Conservation (phyloP, 768 basidiomycete genomes). For the Pleurotus tuber-regium region DNA sequence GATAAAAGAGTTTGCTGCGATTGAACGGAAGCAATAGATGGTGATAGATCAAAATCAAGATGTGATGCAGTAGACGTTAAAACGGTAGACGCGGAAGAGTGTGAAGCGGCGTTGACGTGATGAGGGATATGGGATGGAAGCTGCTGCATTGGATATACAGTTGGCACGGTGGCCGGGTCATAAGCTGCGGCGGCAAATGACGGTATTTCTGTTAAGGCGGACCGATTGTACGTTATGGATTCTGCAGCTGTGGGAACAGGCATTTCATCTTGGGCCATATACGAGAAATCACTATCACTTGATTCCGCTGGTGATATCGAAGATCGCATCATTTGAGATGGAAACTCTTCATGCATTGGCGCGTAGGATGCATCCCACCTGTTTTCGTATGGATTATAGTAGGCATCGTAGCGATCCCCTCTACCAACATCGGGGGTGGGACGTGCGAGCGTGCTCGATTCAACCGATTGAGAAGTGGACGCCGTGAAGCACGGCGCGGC, state of each 20-base stretch:
- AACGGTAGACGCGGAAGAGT: constrained; percentile 1
- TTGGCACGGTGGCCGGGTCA: neutral
- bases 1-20: constrained; percentile 1
- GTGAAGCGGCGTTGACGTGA: constrained; percentile 8
- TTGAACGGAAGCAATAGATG: constrained; percentile 6
- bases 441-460: too few species aligned
- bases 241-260: neutral
- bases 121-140: constrained; percentile 1
- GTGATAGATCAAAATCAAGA: constrained; percentile 8
- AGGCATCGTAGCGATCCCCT: neutral
- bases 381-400: neutral
- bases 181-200: neutral
- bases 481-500: constrained; percentile 8
- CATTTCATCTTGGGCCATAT: constrained; percentile 2
- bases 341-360: neutral
- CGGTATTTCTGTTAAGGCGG: neutral
- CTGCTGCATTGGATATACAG: neutral
- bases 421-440: too few species aligned
- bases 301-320: constrained; percentile 9
- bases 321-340: neutral
- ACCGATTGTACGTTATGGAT: neutral
- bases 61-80: neutral
- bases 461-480: constrained; percentile 2
- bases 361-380: neutral
- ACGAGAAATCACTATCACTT: constrained; percentile 10